Evolutionary conservation across 2,329 filamentous ascomycete species (phyloP), one percentile per base, ranked within the genome.

Genomic region (Hypoxylon sp.): DNA sequence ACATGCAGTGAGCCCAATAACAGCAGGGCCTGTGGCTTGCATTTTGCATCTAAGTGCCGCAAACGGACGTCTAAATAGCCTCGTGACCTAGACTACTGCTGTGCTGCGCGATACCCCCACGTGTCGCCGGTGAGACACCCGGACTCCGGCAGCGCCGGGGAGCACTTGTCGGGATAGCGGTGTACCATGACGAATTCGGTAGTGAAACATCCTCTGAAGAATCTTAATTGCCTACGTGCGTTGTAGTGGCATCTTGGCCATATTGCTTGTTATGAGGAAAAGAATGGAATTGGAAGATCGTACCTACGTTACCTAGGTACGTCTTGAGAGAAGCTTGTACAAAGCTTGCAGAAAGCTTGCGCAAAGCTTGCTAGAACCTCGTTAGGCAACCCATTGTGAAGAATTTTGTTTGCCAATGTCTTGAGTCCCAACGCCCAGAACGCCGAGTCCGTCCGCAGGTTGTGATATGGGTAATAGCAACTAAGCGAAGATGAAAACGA

Each of bases 71-170:
- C 68, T 49, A 68, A 70, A 70, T 60, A 71, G 63, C 69, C 74
- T 73, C 73, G 74, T 76, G 73, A 75, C 73, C 64, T 63, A 60
- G 56, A 56, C 61, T 62, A 17, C 52, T 67, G 62, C 28, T 41
- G 66, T 63, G 65, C 62, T 57, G 58, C 52, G 57, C 60, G 38
- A 30, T 63, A 63, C 71, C 74, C 72, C 74, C 74, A 75, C 74
- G 73, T 76, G 74, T 2, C 69, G 63, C 56, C 67, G 67, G 72
- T 72, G 71, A 72, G 67, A 73, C 72, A 71, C 41, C 69, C 74
- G 74, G 73, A 43, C 67, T 63, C 71, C 74, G 74, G 71, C 60
- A 74, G 55, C 53, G 55, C 66, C 70, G 72, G 71, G 66, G 69
- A 60, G 55, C 46, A 55, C 14, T 52, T 52, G 62, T 69, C 72